Percentiles rank a stretch among this genome's conserved stretches.
Conservation (phyloP, 495 filamentous ascomycete species). For the Penicillium psychrofluorescens region DNA sequence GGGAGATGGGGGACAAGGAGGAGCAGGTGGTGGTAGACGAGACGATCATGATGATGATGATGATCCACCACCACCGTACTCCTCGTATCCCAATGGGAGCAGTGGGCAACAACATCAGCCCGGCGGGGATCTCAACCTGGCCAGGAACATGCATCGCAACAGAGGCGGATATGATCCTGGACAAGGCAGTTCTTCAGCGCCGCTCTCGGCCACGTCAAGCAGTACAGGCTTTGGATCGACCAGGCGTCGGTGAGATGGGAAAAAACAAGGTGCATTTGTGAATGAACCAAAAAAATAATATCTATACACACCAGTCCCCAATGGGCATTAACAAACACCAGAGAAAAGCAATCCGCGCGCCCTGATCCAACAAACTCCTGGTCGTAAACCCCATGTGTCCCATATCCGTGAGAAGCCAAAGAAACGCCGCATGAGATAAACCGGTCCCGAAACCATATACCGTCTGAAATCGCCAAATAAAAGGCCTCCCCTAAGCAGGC, state of each 20-base stretch:
- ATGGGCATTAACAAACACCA: neutral
- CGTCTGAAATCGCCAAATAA: neutral
- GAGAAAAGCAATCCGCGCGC: neutral
- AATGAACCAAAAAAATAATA: neutral
- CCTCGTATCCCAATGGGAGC: conserved; percentile 40
- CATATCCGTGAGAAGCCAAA: conserved; percentile 4
- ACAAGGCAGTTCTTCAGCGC: conserved; percentile 44
- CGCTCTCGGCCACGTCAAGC: conserved; percentile 49
- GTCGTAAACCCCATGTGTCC: neutral
- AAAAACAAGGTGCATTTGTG: neutral
- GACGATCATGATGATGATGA: conserved; percentile 38
- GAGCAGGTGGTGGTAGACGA: conserved; percentile 41
- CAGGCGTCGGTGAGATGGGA: conserved; percentile 52
- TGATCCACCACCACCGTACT: conserved; percentile 52
- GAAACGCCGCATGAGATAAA: conserved; percentile 8
- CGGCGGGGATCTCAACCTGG: conserved; percentile 2
- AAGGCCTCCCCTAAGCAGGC: conserved; percentile 1
- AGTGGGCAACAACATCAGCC: conserved; percentile 9
- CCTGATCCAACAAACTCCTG: conserved; percentile 6
- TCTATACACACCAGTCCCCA: no score
- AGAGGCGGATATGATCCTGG: conserved; percentile 26
- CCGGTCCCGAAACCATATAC: neutral
- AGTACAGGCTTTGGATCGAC: conserved; percentile 92
- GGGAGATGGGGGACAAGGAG: conserved; percentile 6
- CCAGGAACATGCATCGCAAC: no score